Evolutionary conservation across 1,139 yeast genomes (phyloP).

Genomic region (Taphrina wiesneri): DNA sequence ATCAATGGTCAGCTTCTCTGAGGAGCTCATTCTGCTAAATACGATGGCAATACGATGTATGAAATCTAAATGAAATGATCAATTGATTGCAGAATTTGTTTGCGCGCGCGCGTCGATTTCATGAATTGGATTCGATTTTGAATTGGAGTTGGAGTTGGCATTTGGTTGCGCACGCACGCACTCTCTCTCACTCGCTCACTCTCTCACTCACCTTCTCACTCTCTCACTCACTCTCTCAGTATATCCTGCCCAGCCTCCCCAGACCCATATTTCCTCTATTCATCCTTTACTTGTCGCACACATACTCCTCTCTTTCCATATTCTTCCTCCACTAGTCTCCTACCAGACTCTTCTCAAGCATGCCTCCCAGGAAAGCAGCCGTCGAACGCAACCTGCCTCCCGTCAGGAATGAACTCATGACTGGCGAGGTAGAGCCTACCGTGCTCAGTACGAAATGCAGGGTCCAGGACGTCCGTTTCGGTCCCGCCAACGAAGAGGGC

Average conservation of each 20-base stretch:
- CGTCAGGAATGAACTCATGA: slow-evolving; percentile 21
- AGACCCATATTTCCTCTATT: neutral
- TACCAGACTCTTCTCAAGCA: too few relatives aligned
- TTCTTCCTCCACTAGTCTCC: too few relatives aligned
- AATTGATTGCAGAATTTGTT: too few relatives aligned
- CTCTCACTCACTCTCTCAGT: neutral
- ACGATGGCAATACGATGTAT: too few relatives aligned
- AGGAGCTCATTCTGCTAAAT: neutral
- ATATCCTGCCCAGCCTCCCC: neutral
- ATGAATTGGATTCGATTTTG: neutral
- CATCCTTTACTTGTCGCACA: neutral
- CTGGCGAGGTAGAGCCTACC: neutral
- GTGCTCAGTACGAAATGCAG: slow-evolving; percentile 27
- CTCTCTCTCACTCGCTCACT: neutral
- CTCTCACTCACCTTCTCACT: neutral
- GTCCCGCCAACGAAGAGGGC: slow-evolving; percentile 24
- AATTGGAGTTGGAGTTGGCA: neutral
- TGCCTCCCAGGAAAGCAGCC: slow-evolving; percentile 20
- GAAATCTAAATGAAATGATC: neutral
- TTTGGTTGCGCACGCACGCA: neutral
- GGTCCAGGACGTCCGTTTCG: slow-evolving; percentile 32
- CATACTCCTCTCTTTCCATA: too few relatives aligned
- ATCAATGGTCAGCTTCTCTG: neutral
- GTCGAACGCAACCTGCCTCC: slow-evolving; percentile 24
- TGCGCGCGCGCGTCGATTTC: neutral